These are phyloP conservation scores for Aspergillus cavernicola DNA, from an alignment of 495 filamentous ascomycete species.

Conservation along the genomic window DNA sequence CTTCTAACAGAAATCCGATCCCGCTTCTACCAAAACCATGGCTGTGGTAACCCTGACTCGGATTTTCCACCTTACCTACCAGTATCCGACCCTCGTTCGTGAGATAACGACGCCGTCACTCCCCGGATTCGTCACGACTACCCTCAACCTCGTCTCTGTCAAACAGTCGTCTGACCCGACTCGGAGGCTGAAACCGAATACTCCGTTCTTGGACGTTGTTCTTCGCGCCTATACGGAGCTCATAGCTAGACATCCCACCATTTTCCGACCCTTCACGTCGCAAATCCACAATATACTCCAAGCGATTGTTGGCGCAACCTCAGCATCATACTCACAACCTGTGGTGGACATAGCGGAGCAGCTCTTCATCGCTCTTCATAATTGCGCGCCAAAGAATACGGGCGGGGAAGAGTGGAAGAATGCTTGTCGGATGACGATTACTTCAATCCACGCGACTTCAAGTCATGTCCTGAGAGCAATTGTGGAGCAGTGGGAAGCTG, in stretches of 20 bases:
- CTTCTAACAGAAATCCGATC: constrained; percentile 62
- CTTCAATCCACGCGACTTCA: constrained; percentile 60
- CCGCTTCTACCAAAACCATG: constrained; percentile 66
- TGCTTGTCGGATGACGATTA: constrained; percentile 54
- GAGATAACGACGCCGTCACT: constrained; percentile 85
- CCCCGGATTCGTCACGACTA: constrained; percentile 66
- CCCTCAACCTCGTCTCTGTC: constrained; percentile 61
- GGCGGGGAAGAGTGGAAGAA: constrained; percentile 70
- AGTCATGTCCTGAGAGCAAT: constrained; percentile 73
- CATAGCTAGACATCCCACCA: constrained; percentile 72
- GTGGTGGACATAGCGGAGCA: constrained; percentile 52
- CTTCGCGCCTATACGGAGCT: constrained; percentile 62
- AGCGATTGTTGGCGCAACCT: constrained; percentile 36
- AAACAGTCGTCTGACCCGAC: constrained; percentile 36
- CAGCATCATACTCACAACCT: constrained; percentile 37
- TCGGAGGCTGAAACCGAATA: constrained; percentile 40
- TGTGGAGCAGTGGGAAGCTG: constrained; percentile 72
- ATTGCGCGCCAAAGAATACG: constrained; percentile 71
- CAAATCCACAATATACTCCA: constrained; percentile 61
- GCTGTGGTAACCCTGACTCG: constrained; percentile 70
- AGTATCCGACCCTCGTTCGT: constrained; percentile 74
- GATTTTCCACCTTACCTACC: constrained; percentile 77
- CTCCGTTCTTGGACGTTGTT: constrained; percentile 57
- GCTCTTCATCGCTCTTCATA: constrained; percentile 64
- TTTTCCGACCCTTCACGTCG: constrained; percentile 66